Evolutionary conservation across 228 moss, liverwort and hornwort species (phyloP).

Genomic region (Sphagnum magellanicum): DNA sequence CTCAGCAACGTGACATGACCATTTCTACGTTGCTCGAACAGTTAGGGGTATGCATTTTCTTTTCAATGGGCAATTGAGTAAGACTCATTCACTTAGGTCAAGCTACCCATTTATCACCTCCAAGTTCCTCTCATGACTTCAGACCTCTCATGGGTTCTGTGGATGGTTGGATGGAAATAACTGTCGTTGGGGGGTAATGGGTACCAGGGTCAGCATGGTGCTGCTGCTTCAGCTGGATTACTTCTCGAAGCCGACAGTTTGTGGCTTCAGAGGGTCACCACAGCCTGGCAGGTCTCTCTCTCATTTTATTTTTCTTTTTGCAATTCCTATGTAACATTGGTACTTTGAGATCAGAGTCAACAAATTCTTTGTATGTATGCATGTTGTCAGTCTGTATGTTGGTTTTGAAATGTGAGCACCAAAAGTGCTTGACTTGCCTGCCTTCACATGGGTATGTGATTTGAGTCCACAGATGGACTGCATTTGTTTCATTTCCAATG

Average conservation of each 20-base stretch:
- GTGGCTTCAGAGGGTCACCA: slow-evolving; percentile 82
- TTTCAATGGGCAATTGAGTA: slow-evolving; percentile 2
- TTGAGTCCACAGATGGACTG: too few relatives aligned
- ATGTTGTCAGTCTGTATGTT: too few relatives aligned
- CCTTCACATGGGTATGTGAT: too few relatives aligned
- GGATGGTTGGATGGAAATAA: slow-evolving; percentile 7
- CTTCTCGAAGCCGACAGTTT: slow-evolving; percentile 93
- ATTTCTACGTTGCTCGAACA: slow-evolving; percentile 70
- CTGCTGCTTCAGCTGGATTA: slow-evolving; percentile 89
- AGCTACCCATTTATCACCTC: too few relatives aligned
- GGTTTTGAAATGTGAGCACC: too few relatives aligned
- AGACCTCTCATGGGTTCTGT: neutral
- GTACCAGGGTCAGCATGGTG: slow-evolving; percentile 91
- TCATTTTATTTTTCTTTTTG: neutral
- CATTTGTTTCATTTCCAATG: too few relatives aligned
- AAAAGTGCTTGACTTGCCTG: too few relatives aligned
- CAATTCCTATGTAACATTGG: neutral
- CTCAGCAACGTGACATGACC: slow-evolving; percentile 65
- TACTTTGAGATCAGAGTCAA: too few relatives aligned
- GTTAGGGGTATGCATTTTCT: slow-evolving; percentile 58
- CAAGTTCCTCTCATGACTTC: too few relatives aligned
- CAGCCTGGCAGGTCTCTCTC: slow-evolving; percentile 85
- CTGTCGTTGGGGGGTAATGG: slow-evolving; percentile 46
- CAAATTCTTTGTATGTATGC: too few relatives aligned
- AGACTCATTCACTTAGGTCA: too few relatives aligned